A percentile compares a stretch with the other conserved stretches of the same genome.
Conservation (phyloP, 164 flowering plant species). For the Liquidambar formosana region DNA sequence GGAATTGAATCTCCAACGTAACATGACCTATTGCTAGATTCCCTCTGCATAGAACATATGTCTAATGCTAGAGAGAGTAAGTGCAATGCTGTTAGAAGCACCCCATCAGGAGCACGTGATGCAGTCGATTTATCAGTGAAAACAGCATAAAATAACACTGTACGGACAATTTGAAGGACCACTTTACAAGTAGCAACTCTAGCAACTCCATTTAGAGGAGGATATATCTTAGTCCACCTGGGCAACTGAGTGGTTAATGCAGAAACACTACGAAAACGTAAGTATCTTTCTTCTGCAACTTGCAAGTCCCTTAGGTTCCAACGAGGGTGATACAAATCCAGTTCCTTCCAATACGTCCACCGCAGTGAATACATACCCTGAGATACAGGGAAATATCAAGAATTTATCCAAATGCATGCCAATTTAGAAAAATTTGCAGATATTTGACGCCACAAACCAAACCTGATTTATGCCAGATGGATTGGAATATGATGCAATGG, state of each 20-base stretch:
- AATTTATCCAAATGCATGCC: background rate
- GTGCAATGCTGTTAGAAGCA: constrained; percentile 79
- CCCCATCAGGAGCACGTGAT: constrained; percentile 92
- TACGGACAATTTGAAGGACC: constrained; percentile 62
- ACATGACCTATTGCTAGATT: constrained; percentile 24
- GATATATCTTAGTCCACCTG: constrained; percentile 75
- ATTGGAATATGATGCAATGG: constrained; percentile 68
- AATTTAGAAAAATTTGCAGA: background rate
- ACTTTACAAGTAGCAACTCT: constrained; percentile 68
- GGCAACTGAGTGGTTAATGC: constrained; percentile 82
- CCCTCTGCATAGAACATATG: constrained; percentile 51
- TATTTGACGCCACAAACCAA: constrained; percentile 10
- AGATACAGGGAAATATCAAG: constrained; percentile 13
- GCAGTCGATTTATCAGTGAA: constrained; percentile 41
- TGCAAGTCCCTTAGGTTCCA: constrained; percentile 92
- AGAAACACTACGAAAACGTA: constrained; percentile 71
- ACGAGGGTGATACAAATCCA: constrained; percentile 92
- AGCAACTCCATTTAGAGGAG: constrained; percentile 67
- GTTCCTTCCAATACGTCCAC: constrained; percentile 71
- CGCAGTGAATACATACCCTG: constrained; percentile 93
- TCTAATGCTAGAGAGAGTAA: constrained; percentile 80
- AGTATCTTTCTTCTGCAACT: constrained; percentile 90
- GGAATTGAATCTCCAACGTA: constrained; percentile 40
- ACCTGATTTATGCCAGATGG: constrained; percentile 98
- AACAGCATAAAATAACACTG: constrained; percentile 77